Conservation (phyloP, 371 early-diverging fungal species). For the Coemansia sp. region DNA sequence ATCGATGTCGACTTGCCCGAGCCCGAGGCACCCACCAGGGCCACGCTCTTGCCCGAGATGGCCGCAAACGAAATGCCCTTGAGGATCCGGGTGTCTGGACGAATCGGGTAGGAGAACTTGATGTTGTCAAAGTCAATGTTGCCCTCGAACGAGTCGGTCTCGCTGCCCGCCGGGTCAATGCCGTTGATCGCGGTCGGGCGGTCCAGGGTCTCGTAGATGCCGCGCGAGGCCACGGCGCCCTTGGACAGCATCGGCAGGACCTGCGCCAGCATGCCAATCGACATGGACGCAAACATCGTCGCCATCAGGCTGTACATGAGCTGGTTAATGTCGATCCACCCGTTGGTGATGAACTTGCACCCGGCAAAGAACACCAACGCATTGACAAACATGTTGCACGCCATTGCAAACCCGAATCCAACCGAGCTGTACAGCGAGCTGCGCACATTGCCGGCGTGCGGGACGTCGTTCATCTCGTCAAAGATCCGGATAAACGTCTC, state of each 20-base stretch:
- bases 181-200: slow-evolving; percentile 59
- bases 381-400: slow-evolving; percentile 39
- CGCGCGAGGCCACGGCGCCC: slow-evolving; percentile 60
- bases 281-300: slow-evolving; percentile 64
- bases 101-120: slow-evolving; percentile 71
- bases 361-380: slow-evolving; percentile 48
- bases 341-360: slow-evolving; percentile 37
- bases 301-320: slow-evolving; percentile 68
- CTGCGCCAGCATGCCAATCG: slow-evolving; percentile 42
- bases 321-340: slow-evolving; percentile 40
- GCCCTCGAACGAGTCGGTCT: slow-evolving; percentile 41
- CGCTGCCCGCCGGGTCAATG: slow-evolving; percentile 44
- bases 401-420: slow-evolving; percentile 66
- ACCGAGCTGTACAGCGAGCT: slow-evolving; percentile 59
- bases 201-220: slow-evolving; percentile 65
- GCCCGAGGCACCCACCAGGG: slow-evolving; percentile 92
- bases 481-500: slow-evolving; percentile 62
- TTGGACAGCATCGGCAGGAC: slow-evolving; percentile 56
- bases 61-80: slow-evolving; percentile 76
- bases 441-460: slow-evolving; percentile 58
- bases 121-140: slow-evolving; percentile 58
- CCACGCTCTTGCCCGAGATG: slow-evolving; percentile 79
- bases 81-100: slow-evolving; percentile 70
- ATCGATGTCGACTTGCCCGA: slow-evolving; percentile 81
- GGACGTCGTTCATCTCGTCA: slow-evolving; percentile 56